Percentiles rank a stretch among this genome's conserved stretches.
phyloP scores from a whole-genome alignment of 83 land plant species.

The Picea abies region DNA sequence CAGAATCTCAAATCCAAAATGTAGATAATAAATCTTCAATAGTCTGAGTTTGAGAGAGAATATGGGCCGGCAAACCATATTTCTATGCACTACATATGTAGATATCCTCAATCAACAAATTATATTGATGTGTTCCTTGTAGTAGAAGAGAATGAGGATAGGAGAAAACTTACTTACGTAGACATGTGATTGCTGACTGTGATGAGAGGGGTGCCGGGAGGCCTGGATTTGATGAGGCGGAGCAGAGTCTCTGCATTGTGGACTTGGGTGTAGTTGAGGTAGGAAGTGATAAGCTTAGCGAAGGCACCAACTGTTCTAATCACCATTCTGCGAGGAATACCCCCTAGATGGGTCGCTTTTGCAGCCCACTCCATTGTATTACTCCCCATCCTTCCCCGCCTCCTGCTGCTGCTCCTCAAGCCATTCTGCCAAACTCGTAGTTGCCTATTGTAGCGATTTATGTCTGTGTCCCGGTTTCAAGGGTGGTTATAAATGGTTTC shows the following conservation, averaged over 20 bases:
- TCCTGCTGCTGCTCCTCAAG: no score
- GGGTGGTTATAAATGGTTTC: neutral
- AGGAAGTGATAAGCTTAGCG: conserved; percentile 54
- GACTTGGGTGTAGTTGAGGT: conserved; percentile 74
- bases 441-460: no score
- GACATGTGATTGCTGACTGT: conserved; percentile 99
- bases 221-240: conserved; percentile 70
- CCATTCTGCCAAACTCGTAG: no score
- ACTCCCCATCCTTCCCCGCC: neutral
- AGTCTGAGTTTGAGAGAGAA: no score
- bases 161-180: conserved; percentile 74
- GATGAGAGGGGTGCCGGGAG: conserved; percentile 81
- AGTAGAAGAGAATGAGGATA: neutral
- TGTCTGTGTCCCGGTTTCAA: neutral
- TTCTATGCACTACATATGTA: no score
- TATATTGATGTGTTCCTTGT: neutral
- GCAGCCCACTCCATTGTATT: conserved; percentile 71
- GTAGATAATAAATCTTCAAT: no score
- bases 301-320: conserved; percentile 67
- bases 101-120: no score
- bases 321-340: conserved; percentile 69
- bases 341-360: conserved; percentile 55
- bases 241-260: conserved; percentile 75
- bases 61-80: neutral
- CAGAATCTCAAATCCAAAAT: no score